Evolutionary conservation across 129 eudicot genomes (phyloP).

Genomic region (Mikania micrantha): DNA sequence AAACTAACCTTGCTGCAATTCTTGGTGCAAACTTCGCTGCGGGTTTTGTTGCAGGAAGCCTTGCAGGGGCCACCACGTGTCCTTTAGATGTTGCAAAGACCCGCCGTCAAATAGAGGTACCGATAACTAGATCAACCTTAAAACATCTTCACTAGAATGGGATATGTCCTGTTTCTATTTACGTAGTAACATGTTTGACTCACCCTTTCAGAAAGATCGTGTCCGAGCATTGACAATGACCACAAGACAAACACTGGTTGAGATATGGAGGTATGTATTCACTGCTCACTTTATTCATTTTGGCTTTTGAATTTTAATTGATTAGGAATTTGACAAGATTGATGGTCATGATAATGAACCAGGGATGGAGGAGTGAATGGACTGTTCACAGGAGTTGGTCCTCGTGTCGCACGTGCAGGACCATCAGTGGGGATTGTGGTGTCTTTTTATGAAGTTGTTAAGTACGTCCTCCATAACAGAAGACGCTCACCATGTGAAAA

Average conservation of each 20-base stretch:
- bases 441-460: constrained; percentile 74
- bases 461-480: constrained; percentile 40
- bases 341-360: background rate
- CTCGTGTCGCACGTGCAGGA: constrained; percentile 81
- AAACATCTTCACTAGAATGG: background rate
- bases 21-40: constrained; percentile 82
- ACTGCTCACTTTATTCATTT: background rate
- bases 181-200: background rate
- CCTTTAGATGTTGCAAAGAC: constrained; percentile 96
- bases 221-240: constrained; percentile 60
- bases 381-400: constrained; percentile 67
- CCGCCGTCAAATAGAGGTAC: constrained; percentile 85
- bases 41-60: constrained; percentile 83
- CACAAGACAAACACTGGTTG: constrained; percentile 59
- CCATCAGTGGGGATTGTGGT: constrained; percentile 93
- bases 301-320: background rate
- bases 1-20: constrained; percentile 31
- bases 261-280: constrained; percentile 72
- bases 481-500: background rate
- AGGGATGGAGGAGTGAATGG: constrained; percentile 90
- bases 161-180: background rate
- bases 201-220: constrained; percentile 54
- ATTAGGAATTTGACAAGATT: background rate
- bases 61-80: constrained; percentile 79
- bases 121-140: background rate